Percentiles rank a stretch among this genome's conserved stretches.
Evolutionary conservation across 257 asterid species (phyloP).

Genomic region (Fraxinus anomala): DNA sequence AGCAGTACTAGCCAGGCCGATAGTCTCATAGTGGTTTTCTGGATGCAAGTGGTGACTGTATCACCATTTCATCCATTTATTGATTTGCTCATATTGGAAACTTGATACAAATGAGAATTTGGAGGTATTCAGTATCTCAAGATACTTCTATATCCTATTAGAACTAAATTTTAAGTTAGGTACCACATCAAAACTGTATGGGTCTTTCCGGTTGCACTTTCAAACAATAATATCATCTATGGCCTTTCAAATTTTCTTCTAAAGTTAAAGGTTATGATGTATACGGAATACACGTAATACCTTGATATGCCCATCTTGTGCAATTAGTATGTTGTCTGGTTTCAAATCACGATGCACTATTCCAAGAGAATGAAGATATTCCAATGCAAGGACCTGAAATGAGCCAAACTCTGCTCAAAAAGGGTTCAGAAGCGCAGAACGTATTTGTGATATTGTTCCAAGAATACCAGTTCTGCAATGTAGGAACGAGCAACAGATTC

Average conservation of each 20-base stretch:
- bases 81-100: not conserved
- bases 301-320: slow-evolving; percentile 98
- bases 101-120: slow-evolving; percentile 16
- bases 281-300: slow-evolving; percentile 35
- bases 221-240: slow-evolving; percentile 8
- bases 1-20: not conserved
- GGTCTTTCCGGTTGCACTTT: slow-evolving; percentile 1
- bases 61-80: slow-evolving; percentile 10
- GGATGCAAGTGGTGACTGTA: not conserved
- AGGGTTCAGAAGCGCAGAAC: slow-evolving; percentile 23
- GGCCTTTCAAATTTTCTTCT: slow-evolving; percentile 13
- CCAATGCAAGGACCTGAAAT: slow-evolving; percentile 91
- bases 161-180: slow-evolving; percentile 15
- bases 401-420: slow-evolving; percentile 29
- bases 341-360: slow-evolving; percentile 96
- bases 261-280: slow-evolving; percentile 12
- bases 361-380: slow-evolving; percentile 93
- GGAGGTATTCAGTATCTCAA: slow-evolving; percentile 1
- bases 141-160: slow-evolving; percentile 3
- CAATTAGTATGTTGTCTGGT: slow-evolving; percentile 91
- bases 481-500: slow-evolving; percentile 83
- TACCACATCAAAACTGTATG: slow-evolving; percentile 1
- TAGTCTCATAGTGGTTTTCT: not conserved
- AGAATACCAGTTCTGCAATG: slow-evolving; percentile 83
- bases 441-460: slow-evolving; percentile 21